Base-by-base conservation (phyloP, 352 stramenopile species). In the Phytophthora vignae region DNA sequence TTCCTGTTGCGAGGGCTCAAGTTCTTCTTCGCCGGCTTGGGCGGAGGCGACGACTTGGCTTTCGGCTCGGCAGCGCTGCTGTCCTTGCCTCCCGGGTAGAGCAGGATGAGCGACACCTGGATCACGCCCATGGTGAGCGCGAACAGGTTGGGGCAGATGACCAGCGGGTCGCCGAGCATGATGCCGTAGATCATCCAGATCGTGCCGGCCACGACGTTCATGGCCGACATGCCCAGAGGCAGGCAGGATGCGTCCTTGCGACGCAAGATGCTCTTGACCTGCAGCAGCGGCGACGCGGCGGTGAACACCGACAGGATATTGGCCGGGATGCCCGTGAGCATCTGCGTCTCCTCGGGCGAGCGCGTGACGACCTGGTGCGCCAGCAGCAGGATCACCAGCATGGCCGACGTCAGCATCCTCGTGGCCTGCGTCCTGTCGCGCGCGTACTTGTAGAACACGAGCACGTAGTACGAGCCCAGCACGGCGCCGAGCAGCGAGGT, bases 261-360 rank as follows among this genome's bases (percentile, higher is more conserved):
- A 22, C 76, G 77, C 38, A 95, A 40, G 40, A 95, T 95, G 22
- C 59, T 82, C 58, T 82, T 81, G n/a, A 93, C 46, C 64, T 94
- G 84, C 64, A 92, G 72, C 66, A 95, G 63, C 22, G 88, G 88
- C 44, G 86, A 93, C 1, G 82, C 70, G 4, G 86, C 83, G 14
- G 88, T 95, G 25, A 92, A 77, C 22, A 95, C 68, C 52, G 82
- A 92, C 42, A 93, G 67, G 19, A 92, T 82, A 58, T 90, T 92
- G 77, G 85, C 85, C 3, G 88, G 88, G 27, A 95, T 78, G 31
- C 88, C 88, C 46, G 87, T 93, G 52, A 93, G 59, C 33, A 90
- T 73, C 69, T 90, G 79, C 55, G 84, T 74, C 53, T 91, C 79
- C 44, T 85, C 77, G 1, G 74, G 72, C 8, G 67, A 54, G 59